phyloP scores from a whole-genome alignment of 768 basidiomycete genomes.

The Crassisporium funariophilum region DNA sequence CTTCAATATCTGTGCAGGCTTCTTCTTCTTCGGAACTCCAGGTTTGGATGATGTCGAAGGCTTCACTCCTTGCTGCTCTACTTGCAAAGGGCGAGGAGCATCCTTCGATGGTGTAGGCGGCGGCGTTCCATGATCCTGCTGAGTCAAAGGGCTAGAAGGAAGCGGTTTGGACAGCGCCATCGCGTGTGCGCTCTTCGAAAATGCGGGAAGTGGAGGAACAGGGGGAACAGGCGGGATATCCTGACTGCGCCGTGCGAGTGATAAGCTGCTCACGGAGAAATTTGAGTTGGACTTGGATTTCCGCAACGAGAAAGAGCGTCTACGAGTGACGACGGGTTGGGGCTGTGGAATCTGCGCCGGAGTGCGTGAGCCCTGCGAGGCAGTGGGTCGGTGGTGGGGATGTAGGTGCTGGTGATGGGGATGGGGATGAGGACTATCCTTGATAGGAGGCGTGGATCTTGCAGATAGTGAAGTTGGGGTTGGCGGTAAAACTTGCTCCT shows the following conservation, averaged over 20 bases:
- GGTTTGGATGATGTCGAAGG: constrained; percentile 2
- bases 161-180: constrained; percentile 42
- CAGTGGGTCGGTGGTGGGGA: not conserved
- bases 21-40: constrained; percentile 40
- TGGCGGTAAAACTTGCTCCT: not conserved
- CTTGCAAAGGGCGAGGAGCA: not conserved
- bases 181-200: constrained; percentile 29
- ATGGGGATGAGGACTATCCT: too few species aligned
- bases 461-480: constrained; percentile 1
- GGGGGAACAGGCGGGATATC: constrained; percentile 43
- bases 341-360: constrained; percentile 8
- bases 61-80: not conserved
- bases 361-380: constrained; percentile 5
- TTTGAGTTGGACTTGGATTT: constrained; percentile 50
- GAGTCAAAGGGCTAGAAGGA: constrained; percentile 33
- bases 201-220: constrained; percentile 42
- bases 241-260: constrained; percentile 28
- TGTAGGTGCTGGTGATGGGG: not conserved
- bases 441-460: too few species aligned
- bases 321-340: constrained; percentile 20
- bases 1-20: constrained; percentile 45
- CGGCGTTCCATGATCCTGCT: constrained; percentile 4
- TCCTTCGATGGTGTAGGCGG: constrained; percentile 20
- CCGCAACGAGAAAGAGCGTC: constrained; percentile 49
- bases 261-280: constrained; percentile 24